A percentile compares a stretch with the other conserved stretches of the same genome.
These are phyloP conservation scores for Aspergillus neotritici DNA, from an alignment of 2,329 filamentous ascomycete species.

Conservation along the genomic window DNA sequence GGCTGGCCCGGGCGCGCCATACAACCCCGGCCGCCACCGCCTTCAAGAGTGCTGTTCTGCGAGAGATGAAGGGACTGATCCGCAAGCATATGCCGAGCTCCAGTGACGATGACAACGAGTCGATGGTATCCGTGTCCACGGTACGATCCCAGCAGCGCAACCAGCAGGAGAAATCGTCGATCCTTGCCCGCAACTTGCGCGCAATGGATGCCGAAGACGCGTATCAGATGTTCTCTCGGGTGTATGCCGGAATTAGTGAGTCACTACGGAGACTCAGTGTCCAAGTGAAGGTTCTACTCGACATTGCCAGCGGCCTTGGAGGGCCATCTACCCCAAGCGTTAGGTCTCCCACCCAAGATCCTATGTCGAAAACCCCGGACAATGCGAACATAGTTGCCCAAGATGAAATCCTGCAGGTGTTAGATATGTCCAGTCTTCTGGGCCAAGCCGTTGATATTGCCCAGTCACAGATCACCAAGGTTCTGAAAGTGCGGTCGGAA, in stretches of 20 bases:
- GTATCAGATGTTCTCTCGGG: slow-evolving; percentile 71
- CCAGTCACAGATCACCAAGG: slow-evolving; percentile 58
- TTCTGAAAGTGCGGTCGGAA: slow-evolving; percentile 59
- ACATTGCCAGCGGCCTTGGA: slow-evolving; percentile 67
- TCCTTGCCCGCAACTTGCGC: slow-evolving; percentile 80
- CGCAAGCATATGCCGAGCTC: slow-evolving; percentile 82
- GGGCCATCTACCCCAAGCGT: slow-evolving; percentile 36
- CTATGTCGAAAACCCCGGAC: slow-evolving; percentile 40
- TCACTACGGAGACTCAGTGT: slow-evolving; percentile 77
- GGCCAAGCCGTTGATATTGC: slow-evolving; percentile 63
- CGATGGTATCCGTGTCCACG: slow-evolving; percentile 79
- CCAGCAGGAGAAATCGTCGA: slow-evolving; percentile 83
- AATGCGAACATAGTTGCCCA: slow-evolving; percentile 40
- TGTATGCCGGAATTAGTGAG: slow-evolving; percentile 85
- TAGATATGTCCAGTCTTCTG: slow-evolving; percentile 61
- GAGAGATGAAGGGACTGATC: slow-evolving; percentile 81
- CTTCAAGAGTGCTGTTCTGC: slow-evolving; percentile 76
- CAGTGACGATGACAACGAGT: slow-evolving; percentile 88
- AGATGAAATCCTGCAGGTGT: slow-evolving; percentile 57
- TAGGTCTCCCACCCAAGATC: slow-evolving; percentile 47
- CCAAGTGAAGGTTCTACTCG: slow-evolving; percentile 89
- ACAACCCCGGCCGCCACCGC: slow-evolving; percentile 74
- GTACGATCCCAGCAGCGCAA: slow-evolving; percentile 62
- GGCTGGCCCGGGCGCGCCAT: slow-evolving; percentile 74
- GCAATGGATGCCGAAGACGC: slow-evolving; percentile 77